phyloP scores from a whole-genome alignment of 371 early-diverging fungal species.

The Chytridiales sp. region DNA sequence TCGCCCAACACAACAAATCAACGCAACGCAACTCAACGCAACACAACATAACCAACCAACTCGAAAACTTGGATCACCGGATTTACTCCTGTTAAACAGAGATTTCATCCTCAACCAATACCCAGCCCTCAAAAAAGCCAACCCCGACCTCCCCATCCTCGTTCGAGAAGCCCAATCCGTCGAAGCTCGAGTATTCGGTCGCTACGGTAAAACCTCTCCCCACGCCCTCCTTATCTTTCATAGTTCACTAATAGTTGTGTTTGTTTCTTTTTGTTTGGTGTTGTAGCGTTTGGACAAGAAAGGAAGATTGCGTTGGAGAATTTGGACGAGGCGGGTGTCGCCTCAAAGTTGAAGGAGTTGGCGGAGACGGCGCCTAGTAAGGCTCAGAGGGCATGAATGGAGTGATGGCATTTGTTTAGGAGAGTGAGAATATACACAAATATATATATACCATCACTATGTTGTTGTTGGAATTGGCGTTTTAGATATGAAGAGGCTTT shows the following conservation, averaged over 20 bases:
- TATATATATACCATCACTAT: too few relatives aligned
- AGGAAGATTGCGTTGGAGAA: conserved; percentile 75
- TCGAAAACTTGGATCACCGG: neutral
- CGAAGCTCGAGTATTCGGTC: conserved; percentile 86
- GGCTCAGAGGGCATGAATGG: too few relatives aligned
- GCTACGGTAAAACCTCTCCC: conserved; percentile 70
- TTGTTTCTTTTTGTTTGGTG: neutral
- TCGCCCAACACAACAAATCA: too few relatives aligned
- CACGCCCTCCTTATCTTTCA: neutral
- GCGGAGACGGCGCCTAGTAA: conserved; percentile 31
- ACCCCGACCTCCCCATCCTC: conserved; percentile 87
- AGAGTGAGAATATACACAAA: too few relatives aligned
- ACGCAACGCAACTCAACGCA: neutral
- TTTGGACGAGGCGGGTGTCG: conserved; percentile 70
- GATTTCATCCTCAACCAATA: conserved; percentile 83
- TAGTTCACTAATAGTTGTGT: too few relatives aligned
- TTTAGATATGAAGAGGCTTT: too few relatives aligned
- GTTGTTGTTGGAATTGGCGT: too few relatives aligned
- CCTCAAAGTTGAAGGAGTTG: conserved; percentile 64
- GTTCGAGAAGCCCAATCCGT: conserved; percentile 86
- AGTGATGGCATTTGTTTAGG: too few relatives aligned
- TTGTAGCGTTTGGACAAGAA: conserved; percentile 79
- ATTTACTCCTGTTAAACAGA: conserved; percentile 44
- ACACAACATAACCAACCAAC: neutral
- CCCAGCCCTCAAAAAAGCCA: conserved; percentile 72